Evolutionary conservation across 768 basidiomycete species (phyloP), one percentile per base, ranked within the genome.

Genomic region (Suillus discolor): DNA sequence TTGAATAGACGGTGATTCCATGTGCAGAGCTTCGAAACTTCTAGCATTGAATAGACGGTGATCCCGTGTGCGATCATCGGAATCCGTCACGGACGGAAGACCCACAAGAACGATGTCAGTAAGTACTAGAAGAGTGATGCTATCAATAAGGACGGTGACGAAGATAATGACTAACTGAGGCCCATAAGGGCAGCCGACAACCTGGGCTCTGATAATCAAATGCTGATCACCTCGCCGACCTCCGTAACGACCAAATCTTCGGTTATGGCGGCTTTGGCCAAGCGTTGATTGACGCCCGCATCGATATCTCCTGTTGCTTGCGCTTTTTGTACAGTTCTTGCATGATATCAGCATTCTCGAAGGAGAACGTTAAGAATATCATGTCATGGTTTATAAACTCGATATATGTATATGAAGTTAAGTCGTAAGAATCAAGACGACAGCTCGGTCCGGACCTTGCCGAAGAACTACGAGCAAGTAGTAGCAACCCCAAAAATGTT

Each of bases 201-300:
- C 69, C 16, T 74, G 7, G 47, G 23, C 15, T 55, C 65, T 9
- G 47, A 62, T 1, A 66, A 57, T 1, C 76, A 38, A 38, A 60
- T 57, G 12, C 9, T 39, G 13, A 87, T 78, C 67, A 87, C 82
- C 25, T 80, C 78, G 16, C 80, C 81, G 2, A 91, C 84, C 69
- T 83, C 82, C 5, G 71, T 75, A 1, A 85, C 90, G 4, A 92
- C 80, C 65, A 89, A 91, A 0, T 90, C 89, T 63, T 92, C 91
- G 0, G 86, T 85, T 3, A 89, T 31, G 31, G 31, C 82, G 0
- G 87, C 91, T 65, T 81, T 84, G 1, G 89, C 81, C 0, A 89
- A 83, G 13, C 88, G 80, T 49, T 85, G 84, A 62, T 84, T 82
- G 4, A 81, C 81, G 62, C 82, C 84, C 0, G 88, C 82, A 71